Conservation (phyloP, 202 grass and related monocot species). For the Panicum hallii region DNA sequence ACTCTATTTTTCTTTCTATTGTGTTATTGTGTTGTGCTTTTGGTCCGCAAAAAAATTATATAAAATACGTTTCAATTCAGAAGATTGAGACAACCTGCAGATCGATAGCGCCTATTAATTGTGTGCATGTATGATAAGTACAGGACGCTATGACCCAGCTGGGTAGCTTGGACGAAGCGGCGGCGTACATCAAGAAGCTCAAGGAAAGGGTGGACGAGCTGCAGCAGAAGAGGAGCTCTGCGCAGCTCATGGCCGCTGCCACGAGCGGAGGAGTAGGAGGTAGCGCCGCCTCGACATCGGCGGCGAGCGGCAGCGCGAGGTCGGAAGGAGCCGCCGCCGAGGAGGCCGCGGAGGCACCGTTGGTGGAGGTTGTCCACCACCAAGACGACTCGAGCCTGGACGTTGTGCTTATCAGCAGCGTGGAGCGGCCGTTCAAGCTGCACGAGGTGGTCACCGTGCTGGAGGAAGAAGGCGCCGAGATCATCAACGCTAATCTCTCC, state of each 20-base stretch:
- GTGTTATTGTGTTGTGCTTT: background rate
- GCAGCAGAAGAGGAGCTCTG: slow-evolving; percentile 38
- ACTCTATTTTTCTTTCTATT: background rate
- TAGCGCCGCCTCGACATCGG: background rate
- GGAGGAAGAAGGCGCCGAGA: slow-evolving; percentile 74
- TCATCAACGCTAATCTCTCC: slow-evolving; percentile 57
- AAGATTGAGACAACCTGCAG: background rate
- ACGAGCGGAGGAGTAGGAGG: background rate
- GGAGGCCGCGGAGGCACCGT: background rate
- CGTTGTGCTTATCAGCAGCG: slow-evolving; percentile 59
- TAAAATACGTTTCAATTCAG: background rate
- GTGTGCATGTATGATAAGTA: background rate
- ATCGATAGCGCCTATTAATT: background rate
- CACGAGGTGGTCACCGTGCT: slow-evolving; percentile 60
- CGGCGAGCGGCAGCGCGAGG: too few species aligned
- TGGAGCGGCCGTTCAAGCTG: slow-evolving; percentile 48
- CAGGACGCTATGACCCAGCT: slow-evolving; percentile 53
- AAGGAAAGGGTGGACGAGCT: slow-evolving; percentile 63
- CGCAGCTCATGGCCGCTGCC: background rate
- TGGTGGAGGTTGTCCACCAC: slow-evolving; percentile 57
- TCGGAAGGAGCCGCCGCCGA: background rate
- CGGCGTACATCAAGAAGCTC: slow-evolving; percentile 63
- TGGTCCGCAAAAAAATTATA: background rate
- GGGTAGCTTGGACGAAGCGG: slow-evolving; percentile 56
- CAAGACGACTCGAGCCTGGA: slow-evolving; percentile 53